Evolutionary conservation across 169 alveolate species (phyloP).

Genomic region (Plasmodium gallinaceum): DNA sequence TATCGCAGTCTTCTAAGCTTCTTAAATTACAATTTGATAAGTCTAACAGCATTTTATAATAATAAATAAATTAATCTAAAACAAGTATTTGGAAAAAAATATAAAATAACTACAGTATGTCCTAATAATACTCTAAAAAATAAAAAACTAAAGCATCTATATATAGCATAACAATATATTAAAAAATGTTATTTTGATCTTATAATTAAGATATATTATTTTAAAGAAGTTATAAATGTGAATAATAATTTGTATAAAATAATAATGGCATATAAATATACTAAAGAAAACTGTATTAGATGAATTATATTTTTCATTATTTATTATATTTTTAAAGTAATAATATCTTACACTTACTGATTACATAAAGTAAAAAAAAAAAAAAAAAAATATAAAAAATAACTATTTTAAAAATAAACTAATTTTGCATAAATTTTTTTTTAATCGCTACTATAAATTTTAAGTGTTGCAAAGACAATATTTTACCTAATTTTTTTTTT

Average conservation of each 20-base stretch:
- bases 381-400: conserved; percentile 2
- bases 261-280: no score
- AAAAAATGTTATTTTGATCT: no score
- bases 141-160: no score
- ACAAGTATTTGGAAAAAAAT: no score
- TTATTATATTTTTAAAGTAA: background rate
- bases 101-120: no score
- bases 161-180: no score
- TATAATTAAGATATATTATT: no score
- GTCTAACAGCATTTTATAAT: conserved; percentile 42
- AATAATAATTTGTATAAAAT: no score
- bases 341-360: background rate
- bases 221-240: no score
- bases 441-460: background rate
- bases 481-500: background rate
- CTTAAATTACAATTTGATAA: conserved; percentile 39
- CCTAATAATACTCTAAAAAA: no score
- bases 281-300: background rate
- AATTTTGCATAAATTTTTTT: background rate
- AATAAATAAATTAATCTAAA: no score
- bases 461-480: conserved; percentile 34
- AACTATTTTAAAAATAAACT: background rate
- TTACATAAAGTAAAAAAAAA: background rate
- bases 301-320: background rate
- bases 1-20: conserved; percentile 60